These are phyloP conservation scores for Elongisporangium senticosum DNA, from an alignment of 352 stramenopile species.

Conservation along the genomic window DNA sequence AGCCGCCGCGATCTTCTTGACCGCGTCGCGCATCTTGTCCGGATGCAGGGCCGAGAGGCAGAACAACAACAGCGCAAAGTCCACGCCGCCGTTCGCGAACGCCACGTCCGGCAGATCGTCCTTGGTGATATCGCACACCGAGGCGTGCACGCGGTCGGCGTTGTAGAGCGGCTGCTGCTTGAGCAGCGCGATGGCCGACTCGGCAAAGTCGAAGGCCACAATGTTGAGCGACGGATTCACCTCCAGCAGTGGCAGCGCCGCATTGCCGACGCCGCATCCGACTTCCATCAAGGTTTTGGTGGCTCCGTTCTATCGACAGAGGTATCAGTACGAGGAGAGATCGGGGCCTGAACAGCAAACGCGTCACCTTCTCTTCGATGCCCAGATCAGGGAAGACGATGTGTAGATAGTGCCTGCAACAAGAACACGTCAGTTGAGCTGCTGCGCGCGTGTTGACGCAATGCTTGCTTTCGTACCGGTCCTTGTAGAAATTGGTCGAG, in stretches of 20 bases:
- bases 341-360: not conserved
- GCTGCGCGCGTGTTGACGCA: not conserved
- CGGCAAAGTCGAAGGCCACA: slow-evolving; percentile 92
- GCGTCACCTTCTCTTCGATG: slow-evolving; percentile 30
- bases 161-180: slow-evolving; percentile 87
- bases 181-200: slow-evolving; percentile 88
- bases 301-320: slow-evolving; percentile 14
- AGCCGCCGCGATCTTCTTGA: slow-evolving; percentile 81
- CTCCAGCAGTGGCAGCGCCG: slow-evolving; percentile 91
- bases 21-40: slow-evolving; percentile 79
- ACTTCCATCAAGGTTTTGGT: slow-evolving; percentile 88
- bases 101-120: slow-evolving; percentile 54
- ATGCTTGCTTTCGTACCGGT: slow-evolving; percentile 35
- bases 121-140: slow-evolving; percentile 83
- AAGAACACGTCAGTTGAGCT: not conserved
- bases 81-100: slow-evolving; percentile 56
- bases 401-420: slow-evolving; percentile 86
- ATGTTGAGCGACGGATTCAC: slow-evolving; percentile 82
- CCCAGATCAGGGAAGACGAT: slow-evolving; percentile 88
- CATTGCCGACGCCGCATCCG: slow-evolving; percentile 94
- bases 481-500: slow-evolving; percentile 94
- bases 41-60: slow-evolving; percentile 90
- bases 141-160: slow-evolving; percentile 49
- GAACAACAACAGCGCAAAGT: slow-evolving; percentile 84
- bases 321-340: not conserved